These are phyloP conservation scores for Cercospora sojina DNA, from an alignment of 2,329 filamentous ascomycete species.

Conservation along the genomic window DNA sequence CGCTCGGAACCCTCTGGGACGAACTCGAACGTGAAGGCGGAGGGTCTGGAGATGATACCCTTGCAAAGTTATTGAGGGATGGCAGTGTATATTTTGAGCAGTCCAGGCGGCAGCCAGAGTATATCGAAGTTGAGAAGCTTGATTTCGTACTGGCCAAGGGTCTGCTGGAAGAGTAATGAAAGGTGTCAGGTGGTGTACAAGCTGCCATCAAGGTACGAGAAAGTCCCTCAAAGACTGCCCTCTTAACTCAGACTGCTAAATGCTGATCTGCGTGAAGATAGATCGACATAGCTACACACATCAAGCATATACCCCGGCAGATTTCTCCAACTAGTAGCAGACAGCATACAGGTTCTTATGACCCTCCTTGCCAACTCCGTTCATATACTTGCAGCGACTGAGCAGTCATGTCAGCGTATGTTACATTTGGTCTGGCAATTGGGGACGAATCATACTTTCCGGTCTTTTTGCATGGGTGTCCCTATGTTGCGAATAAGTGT, in stretches of 20 bases:
- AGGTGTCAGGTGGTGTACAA: neutral
- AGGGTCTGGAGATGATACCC: neutral
- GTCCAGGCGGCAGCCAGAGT: neutral
- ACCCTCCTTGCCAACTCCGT: neutral
- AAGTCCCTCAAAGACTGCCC: neutral
- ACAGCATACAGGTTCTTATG: neutral
- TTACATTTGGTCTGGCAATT: neutral
- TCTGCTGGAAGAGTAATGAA: neutral
- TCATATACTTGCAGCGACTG: neutral
- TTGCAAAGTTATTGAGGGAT: neutral
- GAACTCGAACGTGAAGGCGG: neutral
- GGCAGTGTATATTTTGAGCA: neutral
- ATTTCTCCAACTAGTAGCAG: neutral
- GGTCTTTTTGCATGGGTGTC: neutral
- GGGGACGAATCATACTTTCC: neutral
- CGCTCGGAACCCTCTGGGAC: neutral
- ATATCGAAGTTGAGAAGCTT: neutral
- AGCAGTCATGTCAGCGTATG: neutral
- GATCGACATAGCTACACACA: neutral
- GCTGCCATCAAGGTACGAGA: neutral
- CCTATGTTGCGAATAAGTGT: neutral
- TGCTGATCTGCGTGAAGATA: neutral
- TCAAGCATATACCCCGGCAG: neutral
- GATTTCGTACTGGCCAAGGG: neutral
- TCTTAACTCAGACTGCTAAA: neutral